Conservation (phyloP, 1,284 basidiomycete genomes). For the Inonotus hispidus region DNA sequence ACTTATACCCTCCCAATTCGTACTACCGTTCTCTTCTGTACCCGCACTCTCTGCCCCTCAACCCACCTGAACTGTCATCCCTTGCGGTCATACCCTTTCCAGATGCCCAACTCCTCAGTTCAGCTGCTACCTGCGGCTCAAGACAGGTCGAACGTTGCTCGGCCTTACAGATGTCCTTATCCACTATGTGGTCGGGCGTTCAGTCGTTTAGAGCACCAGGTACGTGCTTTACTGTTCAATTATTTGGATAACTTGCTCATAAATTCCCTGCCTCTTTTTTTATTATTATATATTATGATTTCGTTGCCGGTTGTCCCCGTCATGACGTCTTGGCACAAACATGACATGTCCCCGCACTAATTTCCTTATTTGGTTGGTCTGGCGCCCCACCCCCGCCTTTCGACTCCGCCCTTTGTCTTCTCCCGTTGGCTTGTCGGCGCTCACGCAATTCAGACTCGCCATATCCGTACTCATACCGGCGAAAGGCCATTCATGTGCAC, state of each 20-base stretch:
- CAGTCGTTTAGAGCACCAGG: conserved; percentile 90
- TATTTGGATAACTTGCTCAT: conserved; percentile 2
- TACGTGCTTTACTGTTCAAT: conserved; percentile 33
- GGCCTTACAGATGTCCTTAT: conserved; percentile 96
- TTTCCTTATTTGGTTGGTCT: not conserved
- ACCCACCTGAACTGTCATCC: not conserved
- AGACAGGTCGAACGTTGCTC: conserved; percentile 51
- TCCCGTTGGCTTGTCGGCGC: not conserved
- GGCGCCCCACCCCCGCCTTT: conserved; percentile 6
- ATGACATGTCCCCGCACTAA: not conserved
- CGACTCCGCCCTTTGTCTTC: not conserved
- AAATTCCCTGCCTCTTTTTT: not conserved
- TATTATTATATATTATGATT: conserved; percentile 17
- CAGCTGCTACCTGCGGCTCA: conserved; percentile 17
- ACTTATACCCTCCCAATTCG: not conserved
- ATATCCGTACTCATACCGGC: conserved; percentile 97
- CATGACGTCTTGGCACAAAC: conserved; percentile 13
- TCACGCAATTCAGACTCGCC: conserved; percentile 70
- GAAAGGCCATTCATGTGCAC: conserved; percentile 96
- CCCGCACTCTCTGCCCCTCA: not conserved
- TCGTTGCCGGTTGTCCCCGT: conserved; percentile 2
- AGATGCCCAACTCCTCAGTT: not conserved
- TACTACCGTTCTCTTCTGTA: not conserved
- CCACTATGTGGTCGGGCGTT: conserved; percentile 87
- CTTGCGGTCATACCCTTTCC: not conserved